Percentiles rank a stretch among this genome's conserved stretches.
Evolutionary conservation across 148 eudicot species (phyloP).

Genomic region (Rhododendron kiyosumense): DNA sequence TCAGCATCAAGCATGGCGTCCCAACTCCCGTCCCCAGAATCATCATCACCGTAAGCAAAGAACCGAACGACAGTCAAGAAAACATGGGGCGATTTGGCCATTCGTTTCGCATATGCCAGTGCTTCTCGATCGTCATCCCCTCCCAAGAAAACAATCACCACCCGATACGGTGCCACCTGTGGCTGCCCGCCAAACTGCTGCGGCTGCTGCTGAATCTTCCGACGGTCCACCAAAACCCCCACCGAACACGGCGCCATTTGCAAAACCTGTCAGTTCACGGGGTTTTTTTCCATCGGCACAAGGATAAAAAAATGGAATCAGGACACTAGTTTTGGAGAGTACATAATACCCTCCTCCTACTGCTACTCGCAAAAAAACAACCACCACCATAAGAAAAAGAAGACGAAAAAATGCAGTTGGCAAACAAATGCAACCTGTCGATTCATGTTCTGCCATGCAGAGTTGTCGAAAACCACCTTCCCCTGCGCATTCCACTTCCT

Average conservation of each 20-base stretch:
- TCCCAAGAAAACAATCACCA: slow-evolving; percentile 27
- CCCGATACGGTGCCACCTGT: background rate
- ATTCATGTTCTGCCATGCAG: slow-evolving; percentile 14
- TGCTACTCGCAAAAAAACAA: too few species aligned
- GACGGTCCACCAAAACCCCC: slow-evolving; percentile 27
- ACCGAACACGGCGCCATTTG: slow-evolving; percentile 34
- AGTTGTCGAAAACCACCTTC: slow-evolving; percentile 19
- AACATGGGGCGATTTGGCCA: slow-evolving; percentile 15
- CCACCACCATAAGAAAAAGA: too few species aligned
- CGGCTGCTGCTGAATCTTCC: slow-evolving; percentile 13
- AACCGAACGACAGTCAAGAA: slow-evolving; percentile 18
- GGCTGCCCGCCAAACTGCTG: background rate
- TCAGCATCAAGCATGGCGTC: slow-evolving; percentile 6
- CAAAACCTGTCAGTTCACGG: slow-evolving; percentile 13
- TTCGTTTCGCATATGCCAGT: slow-evolving; percentile 22
- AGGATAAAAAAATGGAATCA: too few species aligned
- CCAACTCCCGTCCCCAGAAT: background rate
- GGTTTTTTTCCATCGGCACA: too few species aligned
- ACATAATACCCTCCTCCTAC: too few species aligned
- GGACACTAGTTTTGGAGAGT: too few species aligned
- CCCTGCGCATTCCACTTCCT: slow-evolving; percentile 37
- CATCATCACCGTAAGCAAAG: background rate
- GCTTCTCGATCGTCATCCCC: slow-evolving; percentile 38
- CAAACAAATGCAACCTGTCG: slow-evolving; percentile 9
- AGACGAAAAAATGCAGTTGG: too few species aligned